phyloP scores from a whole-genome alignment of 768 basidiomycete genomes.

The Filobasidium floriforme region DNA sequence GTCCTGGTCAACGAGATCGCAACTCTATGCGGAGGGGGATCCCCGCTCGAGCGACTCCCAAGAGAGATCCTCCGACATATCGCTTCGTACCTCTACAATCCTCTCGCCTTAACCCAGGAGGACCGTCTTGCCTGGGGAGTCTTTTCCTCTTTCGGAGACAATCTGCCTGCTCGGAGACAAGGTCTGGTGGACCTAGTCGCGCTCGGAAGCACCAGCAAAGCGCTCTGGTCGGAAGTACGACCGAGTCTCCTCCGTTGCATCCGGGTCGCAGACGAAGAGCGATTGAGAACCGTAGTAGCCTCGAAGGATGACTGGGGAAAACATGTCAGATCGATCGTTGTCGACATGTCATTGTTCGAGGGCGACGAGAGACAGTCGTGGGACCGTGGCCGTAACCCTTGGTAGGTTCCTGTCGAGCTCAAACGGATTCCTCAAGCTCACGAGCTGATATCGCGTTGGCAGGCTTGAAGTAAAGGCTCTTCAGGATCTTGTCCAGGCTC shows the following conservation, averaged over 20 bases:
- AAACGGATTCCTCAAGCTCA: background rate
- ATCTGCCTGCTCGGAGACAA: background rate
- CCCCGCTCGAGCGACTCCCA: constrained; percentile 20
- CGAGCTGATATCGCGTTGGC: background rate
- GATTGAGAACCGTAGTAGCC: constrained; percentile 28
- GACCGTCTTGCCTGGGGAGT: constrained; percentile 26
- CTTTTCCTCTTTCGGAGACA: constrained; percentile 1
- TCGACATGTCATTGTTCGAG: constrained; percentile 40
- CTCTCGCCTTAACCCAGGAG: constrained; percentile 34
- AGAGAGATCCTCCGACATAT: constrained; percentile 33
- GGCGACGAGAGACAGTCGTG: constrained; percentile 16
- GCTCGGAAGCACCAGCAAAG: constrained; percentile 29
- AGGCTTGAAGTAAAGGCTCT: background rate
- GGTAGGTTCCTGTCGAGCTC: background rate
- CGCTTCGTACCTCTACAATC: constrained; percentile 33
- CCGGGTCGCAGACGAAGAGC: constrained; percentile 26
- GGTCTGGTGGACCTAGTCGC: constrained; percentile 20
- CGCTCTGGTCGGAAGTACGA: constrained; percentile 32
- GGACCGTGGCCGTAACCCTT: background rate
- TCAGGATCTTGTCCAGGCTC: background rate
- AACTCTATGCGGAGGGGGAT: background rate
- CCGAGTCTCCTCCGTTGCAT: constrained; percentile 35
- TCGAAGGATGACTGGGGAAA: constrained; percentile 27
- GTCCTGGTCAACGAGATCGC: background rate
- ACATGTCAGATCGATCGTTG: constrained; percentile 38